Base-by-base conservation (phyloP, 2,329 filamentous ascomycete species). In the Neonectria coccinea region DNA sequence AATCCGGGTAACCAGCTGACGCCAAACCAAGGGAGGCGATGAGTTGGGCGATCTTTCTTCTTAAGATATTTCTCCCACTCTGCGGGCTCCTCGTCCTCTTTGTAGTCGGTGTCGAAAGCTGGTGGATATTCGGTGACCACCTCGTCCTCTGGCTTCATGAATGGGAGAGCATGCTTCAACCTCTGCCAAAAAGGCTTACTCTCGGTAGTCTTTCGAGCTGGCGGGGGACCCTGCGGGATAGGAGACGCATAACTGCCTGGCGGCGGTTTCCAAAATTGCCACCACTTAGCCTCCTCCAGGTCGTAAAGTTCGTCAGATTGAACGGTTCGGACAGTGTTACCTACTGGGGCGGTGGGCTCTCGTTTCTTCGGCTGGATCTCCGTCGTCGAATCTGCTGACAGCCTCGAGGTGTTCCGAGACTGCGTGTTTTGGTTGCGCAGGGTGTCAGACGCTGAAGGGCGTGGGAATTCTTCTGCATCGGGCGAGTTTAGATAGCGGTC, bases 31-130 rank as follows among this genome's bases (percentile, higher is more conserved):
- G 93, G 89, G 10, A 97, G 81, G 51, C 90, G 89, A 81, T 97
- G 94, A 0, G 92, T 97, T 18, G 95, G 93, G 41, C 96, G 90
- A 66, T 97, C 89, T 61, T 92, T 94, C 62, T 88, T 87, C 74
- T 89, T 91, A 55, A 98, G 82, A 80, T 94, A 97, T 65, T 90
- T 91, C 72, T 90, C 89, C 96, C 96, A 99, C 48, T 88, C 80
- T 0, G 92, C 89, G 9, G 85, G 86, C 47, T 90, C 87, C 11
- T 88, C 84, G 29, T 90, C 86, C 18, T 80, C 76, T 12, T 80
- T 72, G 59, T 86, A 88, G 1, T 91, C 85, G 36, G 87, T 77
- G 66, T 92, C 88, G 73, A 87, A 89, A 0, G 91, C 88, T 2
- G 82, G 64, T 0, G 88, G 86, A 72, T 97, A 97, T 8, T 86